phyloP scores from a whole-genome alignment of 176 grass and related monocot genomes.

The Carex kokanica region DNA sequence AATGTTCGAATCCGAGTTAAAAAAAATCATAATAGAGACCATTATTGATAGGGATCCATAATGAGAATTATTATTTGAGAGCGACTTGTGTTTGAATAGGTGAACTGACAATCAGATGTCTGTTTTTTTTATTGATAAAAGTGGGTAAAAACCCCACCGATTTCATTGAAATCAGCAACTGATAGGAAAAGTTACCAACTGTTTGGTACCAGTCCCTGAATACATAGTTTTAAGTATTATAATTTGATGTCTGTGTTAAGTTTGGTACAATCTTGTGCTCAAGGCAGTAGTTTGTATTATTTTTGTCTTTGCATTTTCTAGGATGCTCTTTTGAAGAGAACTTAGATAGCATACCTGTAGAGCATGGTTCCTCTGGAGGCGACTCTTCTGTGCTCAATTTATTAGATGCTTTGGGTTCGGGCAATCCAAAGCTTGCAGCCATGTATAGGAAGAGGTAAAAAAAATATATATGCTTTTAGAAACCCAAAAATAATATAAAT shows the following conservation, averaged over 20 bases:
- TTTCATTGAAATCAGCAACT: no score
- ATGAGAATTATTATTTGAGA: background rate
- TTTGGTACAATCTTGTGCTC: background rate
- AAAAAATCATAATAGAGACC: background rate
- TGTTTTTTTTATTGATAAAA: background rate
- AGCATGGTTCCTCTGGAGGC: background rate
- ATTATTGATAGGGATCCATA: background rate
- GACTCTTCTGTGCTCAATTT: conserved; percentile 23
- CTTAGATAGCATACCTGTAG: background rate
- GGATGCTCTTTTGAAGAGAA: conserved; percentile 17
- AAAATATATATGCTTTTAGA: background rate
- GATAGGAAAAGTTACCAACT: no score
- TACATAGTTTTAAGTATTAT: no score
- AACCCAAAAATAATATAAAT: background rate
- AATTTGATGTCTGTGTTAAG: background rate
- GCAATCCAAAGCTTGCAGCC: conserved; percentile 29
- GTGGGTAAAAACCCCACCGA: no score
- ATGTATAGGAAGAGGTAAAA: conserved; percentile 35
- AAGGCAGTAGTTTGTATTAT: background rate
- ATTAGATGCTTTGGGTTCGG: conserved; percentile 30
- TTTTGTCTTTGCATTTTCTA: conserved; percentile 15
- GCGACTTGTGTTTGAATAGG: background rate
- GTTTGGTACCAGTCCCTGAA: no score
- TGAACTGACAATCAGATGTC: background rate
- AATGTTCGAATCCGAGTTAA: background rate